A percentile compares a stretch with the other conserved stretches of the same genome.
Conservation (phyloP, 106 monocot genomes). For the Triglochin maritima region DNA sequence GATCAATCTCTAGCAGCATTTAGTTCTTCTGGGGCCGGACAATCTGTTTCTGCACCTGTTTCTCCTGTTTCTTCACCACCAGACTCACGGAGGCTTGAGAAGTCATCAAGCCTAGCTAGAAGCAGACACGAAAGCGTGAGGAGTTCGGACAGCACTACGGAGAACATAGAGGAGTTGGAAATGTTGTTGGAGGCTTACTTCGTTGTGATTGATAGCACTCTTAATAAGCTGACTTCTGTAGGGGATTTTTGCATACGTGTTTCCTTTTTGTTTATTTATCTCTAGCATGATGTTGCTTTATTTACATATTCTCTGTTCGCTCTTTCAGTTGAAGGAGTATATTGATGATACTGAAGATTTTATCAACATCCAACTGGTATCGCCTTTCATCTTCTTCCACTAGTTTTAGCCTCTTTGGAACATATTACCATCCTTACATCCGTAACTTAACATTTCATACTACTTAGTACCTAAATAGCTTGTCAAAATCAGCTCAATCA, state of each 20-base stretch:
- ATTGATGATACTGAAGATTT: conserved; percentile 38
- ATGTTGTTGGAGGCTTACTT: conserved; percentile 96
- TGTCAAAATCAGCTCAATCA: no score
- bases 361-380: conserved; percentile 29
- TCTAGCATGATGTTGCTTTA: background rate
- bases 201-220: conserved; percentile 67
- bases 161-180: conserved; percentile 67
- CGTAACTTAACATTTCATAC: no score
- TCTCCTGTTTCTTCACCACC: conserved; percentile 46
- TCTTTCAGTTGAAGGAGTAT: conserved; percentile 25
- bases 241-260: background rate
- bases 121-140: conserved; percentile 58
- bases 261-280: background rate
- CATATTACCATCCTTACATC: no score
- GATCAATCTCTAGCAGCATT: conserved; percentile 25
- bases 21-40: conserved; percentile 3
- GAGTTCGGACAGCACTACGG: conserved; percentile 43
- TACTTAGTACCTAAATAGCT: no score
- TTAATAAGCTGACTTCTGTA: conserved; percentile 45
- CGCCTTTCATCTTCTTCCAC: background rate
- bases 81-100: conserved; percentile 43
- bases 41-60: conserved; percentile 21
- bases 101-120: conserved; percentile 39
- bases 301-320: background rate
- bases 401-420: background rate